Evolutionary conservation across 805 yeast genomes (phyloP).

Genomic region (Maudiozyma barnettii): DNA sequence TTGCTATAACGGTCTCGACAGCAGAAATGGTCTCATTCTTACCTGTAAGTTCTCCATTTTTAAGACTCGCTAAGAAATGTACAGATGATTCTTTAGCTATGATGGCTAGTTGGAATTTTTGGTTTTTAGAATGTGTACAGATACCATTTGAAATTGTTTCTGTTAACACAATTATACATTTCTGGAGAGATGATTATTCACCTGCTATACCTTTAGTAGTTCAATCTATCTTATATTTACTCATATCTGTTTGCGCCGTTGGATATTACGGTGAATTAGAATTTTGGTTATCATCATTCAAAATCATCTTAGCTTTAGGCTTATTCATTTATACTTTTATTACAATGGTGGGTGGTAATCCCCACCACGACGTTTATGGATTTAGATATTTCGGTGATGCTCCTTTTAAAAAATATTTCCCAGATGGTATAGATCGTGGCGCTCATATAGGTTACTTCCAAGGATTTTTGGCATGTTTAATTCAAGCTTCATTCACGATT

Average conservation of each 20-base stretch:
- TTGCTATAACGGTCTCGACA: conserved; percentile 55
- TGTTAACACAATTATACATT: conserved; percentile 68
- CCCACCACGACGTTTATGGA: conserved; percentile 53
- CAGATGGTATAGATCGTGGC: conserved; percentile 34
- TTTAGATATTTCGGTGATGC: conserved; percentile 47
- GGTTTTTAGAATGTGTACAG: conserved; percentile 63
- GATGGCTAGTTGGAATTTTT: conserved; percentile 72
- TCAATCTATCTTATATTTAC: conserved; percentile 52
- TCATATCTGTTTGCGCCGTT: conserved; percentile 66
- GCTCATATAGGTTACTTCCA: conserved; percentile 46
- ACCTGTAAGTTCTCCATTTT: conserved; percentile 71
- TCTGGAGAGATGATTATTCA: conserved; percentile 68
- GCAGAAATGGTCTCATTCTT: conserved; percentile 74
- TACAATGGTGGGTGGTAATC: conserved; percentile 85
- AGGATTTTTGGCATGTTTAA: conserved; percentile 61
- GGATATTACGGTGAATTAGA: conserved; percentile 72
- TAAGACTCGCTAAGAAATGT: conserved; percentile 64
- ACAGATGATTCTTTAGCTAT: conserved; percentile 68
- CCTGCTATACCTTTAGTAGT: conserved; percentile 62
- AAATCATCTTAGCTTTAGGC: conserved; percentile 66
- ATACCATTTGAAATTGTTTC: conserved; percentile 81
- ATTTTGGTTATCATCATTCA: conserved; percentile 68
- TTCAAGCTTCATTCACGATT: conserved; percentile 67
- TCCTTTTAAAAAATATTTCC: conserved; percentile 47
- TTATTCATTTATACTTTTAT: conserved; percentile 64